Evolutionary conservation across 1,284 basidiomycete genomes (phyloP).

Genomic region (Fistulinella cinereoalba): DNA sequence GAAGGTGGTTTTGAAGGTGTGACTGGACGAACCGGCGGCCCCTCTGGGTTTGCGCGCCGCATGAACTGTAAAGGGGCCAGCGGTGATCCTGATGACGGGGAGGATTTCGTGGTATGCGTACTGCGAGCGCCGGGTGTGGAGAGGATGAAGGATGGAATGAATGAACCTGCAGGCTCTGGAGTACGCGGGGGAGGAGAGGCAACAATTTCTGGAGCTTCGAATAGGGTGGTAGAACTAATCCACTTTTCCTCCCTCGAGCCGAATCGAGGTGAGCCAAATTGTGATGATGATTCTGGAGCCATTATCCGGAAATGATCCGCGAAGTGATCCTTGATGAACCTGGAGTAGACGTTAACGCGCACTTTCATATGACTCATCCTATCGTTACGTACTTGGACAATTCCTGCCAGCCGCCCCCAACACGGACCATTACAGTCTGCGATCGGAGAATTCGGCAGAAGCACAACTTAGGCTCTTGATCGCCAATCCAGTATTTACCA

Average conservation of each 20-base stretch:
- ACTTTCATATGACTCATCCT: neutral
- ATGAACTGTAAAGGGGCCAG: slow-evolving; percentile 57
- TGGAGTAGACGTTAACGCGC: slow-evolving; percentile 31
- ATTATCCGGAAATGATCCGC: slow-evolving; percentile 73
- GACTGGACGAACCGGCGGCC: slow-evolving; percentile 37
- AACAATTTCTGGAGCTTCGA: slow-evolving; percentile 48
- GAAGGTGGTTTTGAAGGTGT: slow-evolving; percentile 42
- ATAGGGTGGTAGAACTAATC: slow-evolving; percentile 74
- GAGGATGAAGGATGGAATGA: slow-evolving; percentile 47
- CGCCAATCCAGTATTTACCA: slow-evolving; percentile 94
- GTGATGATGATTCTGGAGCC: slow-evolving; percentile 53
- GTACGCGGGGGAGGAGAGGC: slow-evolving; percentile 57
- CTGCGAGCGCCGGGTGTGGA: slow-evolving; percentile 48
- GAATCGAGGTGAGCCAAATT: slow-evolving; percentile 34
- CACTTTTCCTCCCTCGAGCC: slow-evolving; percentile 66
- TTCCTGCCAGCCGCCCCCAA: slow-evolving; percentile 93
- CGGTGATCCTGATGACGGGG: slow-evolving; percentile 50
- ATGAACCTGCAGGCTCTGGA: slow-evolving; percentile 58
- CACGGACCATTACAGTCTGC: slow-evolving; percentile 92
- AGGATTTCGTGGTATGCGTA: slow-evolving; percentile 43
- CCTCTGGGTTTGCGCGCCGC: slow-evolving; percentile 47
- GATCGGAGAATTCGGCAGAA: slow-evolving; percentile 92
- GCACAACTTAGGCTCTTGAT: slow-evolving; percentile 81
- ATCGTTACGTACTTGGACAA: slow-evolving; percentile 68
- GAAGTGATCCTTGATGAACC: slow-evolving; percentile 85